Conservation (phyloP, 441 rosid species). For the Corymbia citriodora region DNA sequence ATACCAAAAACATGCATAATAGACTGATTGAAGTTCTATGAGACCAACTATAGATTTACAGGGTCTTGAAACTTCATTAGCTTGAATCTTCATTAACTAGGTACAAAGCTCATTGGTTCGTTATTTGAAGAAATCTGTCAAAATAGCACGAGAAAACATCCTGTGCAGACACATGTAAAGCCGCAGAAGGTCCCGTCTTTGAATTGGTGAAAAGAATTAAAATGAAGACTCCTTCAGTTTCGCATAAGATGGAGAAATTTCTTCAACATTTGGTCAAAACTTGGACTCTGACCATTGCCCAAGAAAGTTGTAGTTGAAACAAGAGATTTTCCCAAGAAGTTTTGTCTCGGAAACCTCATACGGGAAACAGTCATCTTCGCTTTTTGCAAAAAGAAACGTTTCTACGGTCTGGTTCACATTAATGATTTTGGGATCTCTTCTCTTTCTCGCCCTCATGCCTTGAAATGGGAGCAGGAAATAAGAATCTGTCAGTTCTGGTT, state of each 20-base stretch:
- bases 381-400: not conserved
- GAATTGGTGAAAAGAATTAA: not conserved
- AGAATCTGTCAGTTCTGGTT: not conserved
- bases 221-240: not conserved
- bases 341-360: not conserved
- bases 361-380: not conserved
- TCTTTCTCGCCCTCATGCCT: not conserved
- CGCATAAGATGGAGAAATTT: not conserved
- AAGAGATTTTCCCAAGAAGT: not conserved
- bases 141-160: not conserved
- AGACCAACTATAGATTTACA: not conserved
- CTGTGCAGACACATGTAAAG: not conserved
- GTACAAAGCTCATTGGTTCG: not conserved
- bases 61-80: not conserved
- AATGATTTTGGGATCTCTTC: not conserved
- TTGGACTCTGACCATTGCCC: constrained; percentile 3
- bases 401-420: not conserved
- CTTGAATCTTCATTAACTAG: not conserved
- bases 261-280: constrained; percentile 6
- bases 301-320: not conserved
- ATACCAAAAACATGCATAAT: not conserved
- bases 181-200: not conserved
- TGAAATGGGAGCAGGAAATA: not conserved
- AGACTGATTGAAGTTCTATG: not conserved
- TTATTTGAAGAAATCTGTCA: not conserved